These are phyloP conservation scores for Trifolium subterraneum DNA, from an alignment of 306 rosid genomes.

Conservation along the genomic window DNA sequence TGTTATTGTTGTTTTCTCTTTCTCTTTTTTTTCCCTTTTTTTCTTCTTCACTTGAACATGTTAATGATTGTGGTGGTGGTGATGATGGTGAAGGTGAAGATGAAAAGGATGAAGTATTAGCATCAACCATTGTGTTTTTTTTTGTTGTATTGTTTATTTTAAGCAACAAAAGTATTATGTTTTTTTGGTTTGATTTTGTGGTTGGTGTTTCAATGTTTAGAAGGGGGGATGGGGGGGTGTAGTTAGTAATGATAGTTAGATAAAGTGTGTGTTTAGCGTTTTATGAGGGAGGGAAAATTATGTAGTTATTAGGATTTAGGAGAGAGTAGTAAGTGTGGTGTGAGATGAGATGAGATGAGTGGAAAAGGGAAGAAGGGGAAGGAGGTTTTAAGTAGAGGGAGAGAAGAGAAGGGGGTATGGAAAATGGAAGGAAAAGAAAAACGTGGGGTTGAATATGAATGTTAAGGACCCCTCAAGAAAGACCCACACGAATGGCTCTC, in stretches of 20 bases:
- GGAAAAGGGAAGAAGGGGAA: neutral
- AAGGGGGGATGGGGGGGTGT: neutral
- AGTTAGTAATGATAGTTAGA: constrained; percentile 7
- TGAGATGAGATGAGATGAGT: neutral
- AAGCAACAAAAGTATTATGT: neutral
- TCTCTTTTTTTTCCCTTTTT: constrained; percentile 57
- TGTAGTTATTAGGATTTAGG: neutral
- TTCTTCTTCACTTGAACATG: neutral
- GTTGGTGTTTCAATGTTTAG: neutral
- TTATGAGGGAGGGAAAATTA: neutral
- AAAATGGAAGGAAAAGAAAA: constrained; percentile 27
- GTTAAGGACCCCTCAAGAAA: constrained; percentile 29
- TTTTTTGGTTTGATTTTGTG: neutral
- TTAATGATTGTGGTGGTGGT: constrained; percentile 16
- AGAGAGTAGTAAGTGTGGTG: neutral
- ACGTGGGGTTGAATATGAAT: constrained; percentile 47
- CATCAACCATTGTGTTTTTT: constrained; percentile 43
- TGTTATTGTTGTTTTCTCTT: constrained; percentile 26
- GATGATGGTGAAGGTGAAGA: constrained; percentile 3
- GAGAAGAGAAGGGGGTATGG: neutral
- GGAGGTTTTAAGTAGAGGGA: constrained; percentile 43
- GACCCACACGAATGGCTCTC: constrained; percentile 60
- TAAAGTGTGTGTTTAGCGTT: neutral
- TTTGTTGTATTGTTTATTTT: neutral
- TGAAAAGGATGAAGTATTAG: neutral